Conservation (phyloP, 129 eudicot species). For the Flaveria brownii region DNA sequence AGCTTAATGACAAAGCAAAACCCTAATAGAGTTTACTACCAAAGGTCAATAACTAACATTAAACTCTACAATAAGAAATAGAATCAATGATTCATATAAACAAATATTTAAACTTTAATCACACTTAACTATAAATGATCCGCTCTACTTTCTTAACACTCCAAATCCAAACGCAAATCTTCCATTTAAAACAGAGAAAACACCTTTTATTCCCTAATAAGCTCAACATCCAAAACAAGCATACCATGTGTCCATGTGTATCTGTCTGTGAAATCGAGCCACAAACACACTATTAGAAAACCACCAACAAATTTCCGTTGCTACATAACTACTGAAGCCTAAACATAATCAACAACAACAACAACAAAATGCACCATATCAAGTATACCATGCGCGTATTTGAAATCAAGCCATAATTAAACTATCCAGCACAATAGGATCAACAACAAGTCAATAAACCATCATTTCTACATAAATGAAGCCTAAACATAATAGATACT, state of each 20-base stretch:
- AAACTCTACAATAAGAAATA: neutral
- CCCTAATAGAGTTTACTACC: neutral
- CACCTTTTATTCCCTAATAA: neutral
- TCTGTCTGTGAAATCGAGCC: constrained; percentile 2
- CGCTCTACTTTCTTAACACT: neutral
- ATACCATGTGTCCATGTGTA: neutral
- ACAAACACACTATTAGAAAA: neutral
- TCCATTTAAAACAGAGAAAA: neutral
- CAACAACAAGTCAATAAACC: no score
- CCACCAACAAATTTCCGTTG: neutral
- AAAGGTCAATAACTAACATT: constrained; percentile 4
- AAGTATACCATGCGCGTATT: no score
- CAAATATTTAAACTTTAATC: neutral
- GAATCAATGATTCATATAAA: neutral
- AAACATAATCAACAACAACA: no score
- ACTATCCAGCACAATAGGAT: neutral
- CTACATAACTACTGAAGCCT: no score
- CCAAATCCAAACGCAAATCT: neutral
- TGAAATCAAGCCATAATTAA: neutral
- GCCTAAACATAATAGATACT: neutral
- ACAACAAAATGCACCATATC: no score
- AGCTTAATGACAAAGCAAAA: no score
- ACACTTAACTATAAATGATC: neutral
- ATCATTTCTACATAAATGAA: neutral
- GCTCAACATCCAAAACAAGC: neutral